These are phyloP conservation scores for Spatholobus suberectus DNA, from an alignment of 306 rosid species.

Conservation along the genomic window DNA sequence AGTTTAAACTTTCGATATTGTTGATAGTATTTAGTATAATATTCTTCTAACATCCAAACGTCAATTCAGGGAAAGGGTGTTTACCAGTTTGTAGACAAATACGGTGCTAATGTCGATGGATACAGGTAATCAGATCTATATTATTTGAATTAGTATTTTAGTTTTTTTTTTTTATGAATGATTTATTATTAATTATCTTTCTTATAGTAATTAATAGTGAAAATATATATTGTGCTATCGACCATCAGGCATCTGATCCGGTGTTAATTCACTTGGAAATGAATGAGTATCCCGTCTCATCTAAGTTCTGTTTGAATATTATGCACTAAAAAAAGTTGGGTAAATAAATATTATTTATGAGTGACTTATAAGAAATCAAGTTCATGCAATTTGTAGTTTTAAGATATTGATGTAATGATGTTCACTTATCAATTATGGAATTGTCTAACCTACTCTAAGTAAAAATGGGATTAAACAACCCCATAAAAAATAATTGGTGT, in stretches of 20 bases:
- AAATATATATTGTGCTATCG: too few species aligned
- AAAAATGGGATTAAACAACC: too few species aligned
- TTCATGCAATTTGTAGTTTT: background rate
- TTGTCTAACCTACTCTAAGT: too few species aligned
- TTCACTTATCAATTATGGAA: background rate
- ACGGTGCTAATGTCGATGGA: slow-evolving; percentile 98
- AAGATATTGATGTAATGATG: background rate
- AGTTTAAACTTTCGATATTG: background rate
- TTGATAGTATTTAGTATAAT: background rate
- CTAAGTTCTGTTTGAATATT: too few species aligned
- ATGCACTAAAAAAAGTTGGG: too few species aligned
- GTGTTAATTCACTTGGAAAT: too few species aligned
- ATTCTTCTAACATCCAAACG: slow-evolving; percentile 23
- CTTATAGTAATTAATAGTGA: background rate
- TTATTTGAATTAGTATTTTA: background rate
- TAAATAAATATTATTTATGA: background rate
- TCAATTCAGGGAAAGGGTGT: slow-evolving; percentile 96
- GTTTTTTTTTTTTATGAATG: background rate
- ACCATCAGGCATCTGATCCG: too few species aligned
- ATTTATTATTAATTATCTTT: background rate
- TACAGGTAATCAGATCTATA: slow-evolving; percentile 71
- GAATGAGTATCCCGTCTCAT: too few species aligned
- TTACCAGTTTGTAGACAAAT: slow-evolving; percentile 95
- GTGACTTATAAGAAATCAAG: background rate
- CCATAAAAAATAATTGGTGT: too few species aligned